Conservation (phyloP, 1,284 basidiomycete species). For the Moniliophthora roreri region DNA sequence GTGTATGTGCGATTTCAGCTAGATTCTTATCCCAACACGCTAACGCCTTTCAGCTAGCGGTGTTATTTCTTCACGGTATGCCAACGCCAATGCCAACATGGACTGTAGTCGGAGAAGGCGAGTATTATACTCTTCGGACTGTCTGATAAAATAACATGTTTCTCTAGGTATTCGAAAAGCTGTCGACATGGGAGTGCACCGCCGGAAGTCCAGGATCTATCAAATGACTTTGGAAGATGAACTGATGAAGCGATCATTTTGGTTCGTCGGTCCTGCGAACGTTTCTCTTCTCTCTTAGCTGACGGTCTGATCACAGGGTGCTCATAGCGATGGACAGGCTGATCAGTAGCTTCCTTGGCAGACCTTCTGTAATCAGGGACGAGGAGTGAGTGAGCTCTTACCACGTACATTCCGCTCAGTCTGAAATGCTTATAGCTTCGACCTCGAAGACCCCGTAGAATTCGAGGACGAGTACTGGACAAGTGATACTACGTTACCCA, state of each 20-base stretch:
- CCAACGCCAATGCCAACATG: background rate
- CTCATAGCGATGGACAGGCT: background rate
- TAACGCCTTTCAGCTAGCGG: background rate
- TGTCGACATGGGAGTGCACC: slow-evolving; percentile 2
- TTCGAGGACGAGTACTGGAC: slow-evolving; percentile 10
- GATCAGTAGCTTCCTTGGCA: background rate
- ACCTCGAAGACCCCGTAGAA: slow-evolving; percentile 5
- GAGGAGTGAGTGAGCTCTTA: slow-evolving; percentile 4
- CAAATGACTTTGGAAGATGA: background rate
- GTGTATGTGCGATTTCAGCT: background rate
- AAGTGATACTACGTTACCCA: background rate
- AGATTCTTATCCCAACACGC: background rate
- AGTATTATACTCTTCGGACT: background rate
- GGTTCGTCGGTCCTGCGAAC: background rate
- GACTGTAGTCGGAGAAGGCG: background rate
- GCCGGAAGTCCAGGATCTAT: background rate
- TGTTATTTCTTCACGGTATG: background rate
- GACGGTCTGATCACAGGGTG: background rate
- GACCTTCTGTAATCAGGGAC: slow-evolving; percentile 4
- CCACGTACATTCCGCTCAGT: background rate
- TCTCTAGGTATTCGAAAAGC: background rate
- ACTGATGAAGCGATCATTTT: slow-evolving; percentile 5
- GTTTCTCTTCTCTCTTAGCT: too few species aligned
- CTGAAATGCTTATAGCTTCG: background rate
- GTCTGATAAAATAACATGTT: background rate